phyloP scores from a whole-genome alignment of 148 eudicot genomes.

The Fagopyrum homotropicum region DNA sequence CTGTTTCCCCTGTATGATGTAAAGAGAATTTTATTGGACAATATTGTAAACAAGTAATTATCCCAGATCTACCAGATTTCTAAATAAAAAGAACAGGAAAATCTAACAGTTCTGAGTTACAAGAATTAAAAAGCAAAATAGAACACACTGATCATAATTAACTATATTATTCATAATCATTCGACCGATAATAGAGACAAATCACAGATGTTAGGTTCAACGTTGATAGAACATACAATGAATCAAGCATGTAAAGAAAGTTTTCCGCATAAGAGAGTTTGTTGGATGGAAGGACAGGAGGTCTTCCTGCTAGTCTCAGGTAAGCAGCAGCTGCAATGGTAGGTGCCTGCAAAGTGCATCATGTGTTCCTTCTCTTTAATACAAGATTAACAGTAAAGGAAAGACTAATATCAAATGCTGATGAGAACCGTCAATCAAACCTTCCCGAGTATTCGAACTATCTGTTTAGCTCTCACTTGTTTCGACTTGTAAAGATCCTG shows the following conservation, averaged over 20 bases:
- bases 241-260: slow-evolving; percentile 96
- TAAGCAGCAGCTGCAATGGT: slow-evolving; percentile 95
- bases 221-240: slow-evolving; percentile 53
- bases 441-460: slow-evolving; percentile 95
- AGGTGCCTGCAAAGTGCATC: slow-evolving; percentile 56
- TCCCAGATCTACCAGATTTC: neutral
- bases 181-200: neutral
- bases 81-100: no score
- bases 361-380: neutral
- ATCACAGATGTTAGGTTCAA: no score
- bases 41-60: neutral
- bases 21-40: neutral
- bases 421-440: slow-evolving; percentile 25
- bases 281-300: slow-evolving; percentile 91
- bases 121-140: neutral
- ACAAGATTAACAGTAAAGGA: neutral
- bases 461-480: slow-evolving; percentile 94
- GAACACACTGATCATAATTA: neutral
- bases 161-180: neutral
- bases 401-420: neutral
- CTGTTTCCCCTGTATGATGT: slow-evolving; percentile 63
- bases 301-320: slow-evolving; percentile 95
- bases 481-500: slow-evolving; percentile 93
- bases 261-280: slow-evolving; percentile 93
- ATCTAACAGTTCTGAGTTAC: neutral